Evolutionary conservation across 2,329 filamentous ascomycete species (phyloP).

Genomic region (Sarocladiaceae sp.): DNA sequence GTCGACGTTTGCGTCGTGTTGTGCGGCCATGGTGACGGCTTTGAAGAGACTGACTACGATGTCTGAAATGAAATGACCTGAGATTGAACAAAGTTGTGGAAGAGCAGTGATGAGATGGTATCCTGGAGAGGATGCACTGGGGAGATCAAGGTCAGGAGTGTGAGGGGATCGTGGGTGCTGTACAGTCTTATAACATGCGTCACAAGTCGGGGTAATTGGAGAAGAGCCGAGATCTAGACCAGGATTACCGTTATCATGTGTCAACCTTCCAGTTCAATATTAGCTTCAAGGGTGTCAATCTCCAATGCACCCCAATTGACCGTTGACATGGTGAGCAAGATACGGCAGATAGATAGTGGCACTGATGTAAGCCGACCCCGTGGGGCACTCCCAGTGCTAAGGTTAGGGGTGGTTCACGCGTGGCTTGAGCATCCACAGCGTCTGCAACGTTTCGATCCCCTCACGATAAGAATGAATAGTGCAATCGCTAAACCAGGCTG

Average conservation of each 20-base stretch:
- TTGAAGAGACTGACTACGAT: background rate
- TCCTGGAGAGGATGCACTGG: background rate
- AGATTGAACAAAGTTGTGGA: background rate
- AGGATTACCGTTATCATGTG: background rate
- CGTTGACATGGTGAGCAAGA: background rate
- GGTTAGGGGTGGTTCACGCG: background rate
- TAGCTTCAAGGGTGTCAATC: background rate
- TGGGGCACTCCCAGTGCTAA: background rate
- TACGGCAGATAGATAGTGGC: background rate
- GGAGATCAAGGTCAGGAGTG: background rate
- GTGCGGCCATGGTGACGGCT: background rate
- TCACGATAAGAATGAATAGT: background rate
- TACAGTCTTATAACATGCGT: background rate
- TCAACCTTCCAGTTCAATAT: background rate
- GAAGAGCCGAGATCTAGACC: background rate
- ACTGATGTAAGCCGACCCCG: background rate
- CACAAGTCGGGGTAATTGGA: background rate
- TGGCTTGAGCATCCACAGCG: background rate
- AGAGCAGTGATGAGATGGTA: background rate
- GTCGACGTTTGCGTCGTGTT: background rate
- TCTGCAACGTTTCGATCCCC: slow-evolving; percentile 3
- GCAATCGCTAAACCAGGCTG: background rate
- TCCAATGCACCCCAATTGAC: background rate
- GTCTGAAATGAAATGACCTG: background rate
- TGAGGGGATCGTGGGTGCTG: background rate